These are phyloP conservation scores for Triadica sebifera DNA, from an alignment of 345 rosid species.

Conservation along the genomic window DNA sequence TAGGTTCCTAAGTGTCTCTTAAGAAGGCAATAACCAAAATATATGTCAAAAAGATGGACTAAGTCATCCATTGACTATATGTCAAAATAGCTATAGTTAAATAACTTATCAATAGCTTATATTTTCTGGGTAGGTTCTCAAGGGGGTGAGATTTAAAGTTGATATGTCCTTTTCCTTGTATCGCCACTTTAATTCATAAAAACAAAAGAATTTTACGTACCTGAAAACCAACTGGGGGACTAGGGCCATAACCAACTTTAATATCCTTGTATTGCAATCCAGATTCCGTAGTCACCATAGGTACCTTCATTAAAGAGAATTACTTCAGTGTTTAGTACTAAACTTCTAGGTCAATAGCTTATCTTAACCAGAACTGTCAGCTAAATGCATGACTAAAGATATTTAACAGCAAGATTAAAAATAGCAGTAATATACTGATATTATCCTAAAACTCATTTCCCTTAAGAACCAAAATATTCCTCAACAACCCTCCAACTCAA, in stretches of 20 bases:
- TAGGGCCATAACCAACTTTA: conserved; percentile 78
- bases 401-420: neutral
- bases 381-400: neutral
- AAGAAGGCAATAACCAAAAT: neutral
- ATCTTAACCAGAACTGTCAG: neutral
- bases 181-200: neutral
- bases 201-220: conserved; percentile 31
- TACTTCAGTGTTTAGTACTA: conserved; percentile 11
- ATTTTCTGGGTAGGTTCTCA: neutral
- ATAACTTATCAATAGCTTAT: neutral
- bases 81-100: neutral
- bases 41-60: neutral
- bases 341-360: neutral
- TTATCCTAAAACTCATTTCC: neutral
- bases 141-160: neutral
- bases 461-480: neutral
- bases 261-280: conserved; percentile 93
- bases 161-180: neutral
- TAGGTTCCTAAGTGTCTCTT: neutral
- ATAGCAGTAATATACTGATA: neutral
- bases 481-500: neutral
- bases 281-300: conserved; percentile 83
- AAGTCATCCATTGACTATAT: neutral
- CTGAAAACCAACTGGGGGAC: conserved; percentile 90
- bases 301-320: conserved; percentile 50